Evolutionary conservation across 1,139 yeast genomes (phyloP), one percentile per base, ranked within the genome.

Genomic region (Scheffersomyces titani): DNA sequence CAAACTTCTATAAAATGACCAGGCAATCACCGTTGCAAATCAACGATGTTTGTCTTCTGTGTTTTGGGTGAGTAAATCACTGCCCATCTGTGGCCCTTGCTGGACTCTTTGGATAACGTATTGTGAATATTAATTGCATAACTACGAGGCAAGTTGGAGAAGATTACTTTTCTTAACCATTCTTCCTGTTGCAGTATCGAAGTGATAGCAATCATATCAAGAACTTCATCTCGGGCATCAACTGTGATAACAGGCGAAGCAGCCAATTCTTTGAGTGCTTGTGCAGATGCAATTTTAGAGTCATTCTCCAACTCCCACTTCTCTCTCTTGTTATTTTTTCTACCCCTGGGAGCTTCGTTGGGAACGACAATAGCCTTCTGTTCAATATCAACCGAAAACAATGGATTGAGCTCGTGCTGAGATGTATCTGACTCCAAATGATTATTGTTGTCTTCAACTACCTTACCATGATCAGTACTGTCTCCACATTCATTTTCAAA

Each of bases 101-200:
- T 65, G 5, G 87, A 85, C 65, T 92, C 98, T 64, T 88, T 90
- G 6, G 87, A 77, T 52, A 93, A 76, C 0, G 91, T 83, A 61
- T 83, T 84, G 69, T 89, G 90, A 11, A 92, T 88, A 58, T 86
- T 88, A 44, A 83, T 73, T 1, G 93, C 88, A 73, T 89, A 92
- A 58, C 92, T 90, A 69, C 91, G 82, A 19, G 97, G 96, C 2
- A 90, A 82, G 30, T 77, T 72, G 6, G 73, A 67, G 48, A 92
- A 92, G 11, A 92, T 90, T 2, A 92, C 92, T 63, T 90, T 89
- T 63, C 96, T 78, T 51, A 87, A 76, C 97, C 98, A 93, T 79
- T 92, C 97, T 59, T 93, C 98, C 48, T 86, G 88, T 61, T 87
- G 92, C 49, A 81, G 81, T 20, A 93, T 80, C 0, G 97, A 88